Base-by-base conservation (phyloP, 768 basidiomycete genomes). In the Leccinum fibrillosum region DNA sequence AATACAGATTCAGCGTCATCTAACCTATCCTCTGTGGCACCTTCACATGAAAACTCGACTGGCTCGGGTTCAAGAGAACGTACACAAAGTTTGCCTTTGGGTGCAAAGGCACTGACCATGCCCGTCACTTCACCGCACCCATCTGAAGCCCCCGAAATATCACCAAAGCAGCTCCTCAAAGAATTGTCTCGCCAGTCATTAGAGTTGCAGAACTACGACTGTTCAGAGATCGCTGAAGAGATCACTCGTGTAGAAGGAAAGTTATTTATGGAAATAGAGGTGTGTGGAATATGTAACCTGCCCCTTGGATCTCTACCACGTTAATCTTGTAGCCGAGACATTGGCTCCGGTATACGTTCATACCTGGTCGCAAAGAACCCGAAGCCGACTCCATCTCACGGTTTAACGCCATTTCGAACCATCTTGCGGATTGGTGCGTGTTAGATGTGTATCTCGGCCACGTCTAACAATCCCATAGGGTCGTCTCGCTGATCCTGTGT, bases 401-500 rank as follows among this genome's bases (percentile, higher is more conserved):
- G 21, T 90, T 91, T 64, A 91, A 89, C 60, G 75, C 78, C 6
- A 78, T 90, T 61, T 90, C 92, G 52, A 94, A 93, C 71, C 89
- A 90, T 69, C 76, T 96, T 34, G 91, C 87, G 8, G 83, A 87
- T 66, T 95, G 92, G 94, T 91, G 64, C 52, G 81, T 72, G 50
- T 37, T 13, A 19, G 1, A 7, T 30, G 47, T 23, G 6, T 23
- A 21, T 49, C 4, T 56, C 15, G 19, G 47, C 37, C n/a, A 35
- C 5, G 35, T 17, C 30, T 64, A 56, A 64, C 51, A 35, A n/a
- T 48, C 51, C 21, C 17, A 15, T 60, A 96, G 95, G 94, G 91
- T 94, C 52, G 85, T 89, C 9, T 94, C 94, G 15, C 75, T 98
- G 57, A 94, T 99, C 54, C 76, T 98, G 13, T 90, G 90, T 57